Conservation (phyloP, 2,329 filamentous ascomycete species). For the Huntiella omanensis region DNA sequence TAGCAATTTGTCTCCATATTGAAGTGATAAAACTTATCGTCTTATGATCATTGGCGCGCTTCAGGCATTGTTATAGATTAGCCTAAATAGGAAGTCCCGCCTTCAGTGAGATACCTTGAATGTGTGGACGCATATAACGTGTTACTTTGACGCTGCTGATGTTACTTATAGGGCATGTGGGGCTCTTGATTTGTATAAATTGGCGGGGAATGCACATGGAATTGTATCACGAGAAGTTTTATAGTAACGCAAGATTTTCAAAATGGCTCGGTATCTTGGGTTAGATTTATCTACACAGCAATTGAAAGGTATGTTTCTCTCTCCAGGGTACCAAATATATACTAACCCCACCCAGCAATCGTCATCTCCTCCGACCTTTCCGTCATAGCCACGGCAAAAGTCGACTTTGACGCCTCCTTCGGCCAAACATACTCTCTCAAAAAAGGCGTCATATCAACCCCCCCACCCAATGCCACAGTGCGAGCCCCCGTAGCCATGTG, state of each 20-base stretch:
- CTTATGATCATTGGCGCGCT: too few species aligned
- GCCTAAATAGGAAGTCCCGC: too few species aligned
- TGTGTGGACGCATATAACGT: too few species aligned
- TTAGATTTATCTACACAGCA: slow-evolving; percentile 96
- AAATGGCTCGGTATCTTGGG: slow-evolving; percentile 50
- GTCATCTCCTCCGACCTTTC: slow-evolving; percentile 69
- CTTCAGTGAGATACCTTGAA: too few species aligned
- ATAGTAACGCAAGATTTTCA: neutral
- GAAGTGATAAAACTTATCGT: too few species aligned
- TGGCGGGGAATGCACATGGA: too few species aligned
- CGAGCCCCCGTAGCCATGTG: slow-evolving; percentile 87
- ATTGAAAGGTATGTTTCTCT: slow-evolving; percentile 49
- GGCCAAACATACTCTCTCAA: slow-evolving; percentile 52
- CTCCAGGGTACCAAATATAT: neutral
- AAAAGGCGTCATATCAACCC: slow-evolving; percentile 76
- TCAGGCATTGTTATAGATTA: too few species aligned
- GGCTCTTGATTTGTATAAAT: too few species aligned
- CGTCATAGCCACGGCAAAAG: slow-evolving; percentile 68
- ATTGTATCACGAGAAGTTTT: too few species aligned
- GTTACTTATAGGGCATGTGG: too few species aligned
- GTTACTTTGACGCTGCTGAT: too few species aligned
- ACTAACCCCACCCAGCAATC: slow-evolving; percentile 36
- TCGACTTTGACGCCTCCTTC: slow-evolving; percentile 84
- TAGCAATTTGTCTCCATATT: too few species aligned
- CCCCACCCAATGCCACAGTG: slow-evolving; percentile 59